Evolutionary conservation across 805 yeast genomes (phyloP), one percentile per base, ranked within the genome.

Genomic region (Ogataea kodamae): DNA sequence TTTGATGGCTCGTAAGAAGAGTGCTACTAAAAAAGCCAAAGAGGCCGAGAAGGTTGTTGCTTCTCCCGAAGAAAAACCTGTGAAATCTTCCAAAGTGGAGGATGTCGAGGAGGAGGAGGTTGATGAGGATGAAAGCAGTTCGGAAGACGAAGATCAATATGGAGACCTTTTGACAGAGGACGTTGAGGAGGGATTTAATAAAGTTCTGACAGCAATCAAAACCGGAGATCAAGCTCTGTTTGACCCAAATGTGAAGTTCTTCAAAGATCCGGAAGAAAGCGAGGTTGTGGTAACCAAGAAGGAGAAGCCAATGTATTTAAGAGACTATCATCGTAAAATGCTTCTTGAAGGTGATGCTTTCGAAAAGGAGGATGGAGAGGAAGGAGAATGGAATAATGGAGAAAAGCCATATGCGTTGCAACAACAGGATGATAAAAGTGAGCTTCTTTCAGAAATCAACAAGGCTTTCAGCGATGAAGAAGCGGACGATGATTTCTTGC

Each of bases 281-380:
- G 57, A 46, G 21, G 23, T 36, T 5, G 52, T 37, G 1, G 42
- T 42, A 3, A 39, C 56, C n/a, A 68, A 66, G 26, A 64, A 67
- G 40, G 68, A 72, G 9, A 85, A 84, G 54, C 96, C 97, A 7
- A 67, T 92, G 37, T 86, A 81, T 56, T 72, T 92, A 59, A 88
- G 89, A 49, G 98, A 92, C 57, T 92, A 89, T 53, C 97, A 92
- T 55, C 72, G 97, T 57, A 75, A 76, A 77, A 82, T 78, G 46
- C 59, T 89, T 21, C 64, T 92, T n/a, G 67, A 78, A 3, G 90
- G 89, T 8, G 71, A 68, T 25, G 74, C 72, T 14, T 68, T 66
- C 23, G 68, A 67, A 17, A 78, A 70, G n/a, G 78, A 70, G 2
- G 76, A 74, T 12, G 77, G 66, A 1, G 74, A 70, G 16, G 65